These are phyloP conservation scores for Umbelopsis sp. DNA, from an alignment of 192 early-diverging fungal genomes.

Conservation along the genomic window DNA sequence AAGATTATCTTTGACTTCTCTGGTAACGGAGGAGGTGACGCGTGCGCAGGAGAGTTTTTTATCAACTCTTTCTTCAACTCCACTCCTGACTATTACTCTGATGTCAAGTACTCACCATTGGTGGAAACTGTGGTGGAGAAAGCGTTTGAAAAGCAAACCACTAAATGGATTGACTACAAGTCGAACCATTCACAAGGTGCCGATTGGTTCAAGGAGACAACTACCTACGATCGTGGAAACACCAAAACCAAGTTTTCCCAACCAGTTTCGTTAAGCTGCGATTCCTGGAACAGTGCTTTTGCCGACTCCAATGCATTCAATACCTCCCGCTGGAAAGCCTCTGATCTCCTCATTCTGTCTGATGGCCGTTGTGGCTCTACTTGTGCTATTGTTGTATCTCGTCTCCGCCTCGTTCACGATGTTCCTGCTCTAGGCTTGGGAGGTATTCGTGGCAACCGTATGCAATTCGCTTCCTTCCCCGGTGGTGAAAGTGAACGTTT, in stretches of 20 bases:
- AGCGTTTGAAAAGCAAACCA: constrained; percentile 20
- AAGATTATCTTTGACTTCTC: constrained; percentile 43
- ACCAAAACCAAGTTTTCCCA: constrained; percentile 31
- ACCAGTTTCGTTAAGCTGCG: constrained; percentile 32
- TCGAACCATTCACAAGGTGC: constrained; percentile 16
- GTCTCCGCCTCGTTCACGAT: constrained; percentile 33
- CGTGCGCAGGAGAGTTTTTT: constrained; percentile 42
- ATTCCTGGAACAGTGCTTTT: constrained; percentile 25
- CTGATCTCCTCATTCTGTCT: constrained; percentile 35
- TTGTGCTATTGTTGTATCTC: constrained; percentile 44
- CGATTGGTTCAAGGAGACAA: constrained; percentile 33
- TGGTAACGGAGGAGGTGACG: constrained; percentile 41
- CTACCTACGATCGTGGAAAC: constrained; percentile 27
- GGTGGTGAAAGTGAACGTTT: constrained; percentile 43
- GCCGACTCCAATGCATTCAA: constrained; percentile 15
- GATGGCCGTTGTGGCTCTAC: constrained; percentile 43
- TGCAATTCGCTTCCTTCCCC: constrained; percentile 46
- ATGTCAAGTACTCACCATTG: constrained; percentile 39
- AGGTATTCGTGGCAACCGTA: constrained; percentile 41
- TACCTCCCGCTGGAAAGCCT: constrained; percentile 30
- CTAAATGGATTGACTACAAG: constrained; percentile 41
- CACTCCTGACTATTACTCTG: constrained; percentile 39
- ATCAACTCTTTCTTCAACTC: constrained; percentile 35
- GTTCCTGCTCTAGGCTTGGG: constrained; percentile 38
- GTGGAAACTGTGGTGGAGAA: constrained; percentile 30